These are phyloP conservation scores for Basipetospora sp. DNA, from an alignment of 2,329 filamentous ascomycete genomes.

Conservation along the genomic window DNA sequence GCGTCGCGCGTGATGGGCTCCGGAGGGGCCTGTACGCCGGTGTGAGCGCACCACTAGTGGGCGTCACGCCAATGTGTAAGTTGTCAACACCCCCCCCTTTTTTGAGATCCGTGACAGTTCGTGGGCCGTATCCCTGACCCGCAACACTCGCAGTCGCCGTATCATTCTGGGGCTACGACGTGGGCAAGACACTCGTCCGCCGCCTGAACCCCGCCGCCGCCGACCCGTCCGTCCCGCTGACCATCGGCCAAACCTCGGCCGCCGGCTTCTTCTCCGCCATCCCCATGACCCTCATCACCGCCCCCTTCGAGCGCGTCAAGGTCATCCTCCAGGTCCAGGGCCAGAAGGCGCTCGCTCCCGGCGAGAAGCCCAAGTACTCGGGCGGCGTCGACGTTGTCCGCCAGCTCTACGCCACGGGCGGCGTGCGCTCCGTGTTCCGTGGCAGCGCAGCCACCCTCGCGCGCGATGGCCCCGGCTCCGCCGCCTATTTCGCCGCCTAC, in stretches of 20 bases:
- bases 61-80: constrained; percentile 98
- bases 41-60: constrained; percentile 83
- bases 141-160: constrained; percentile 43
- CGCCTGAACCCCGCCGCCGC: constrained; percentile 43
- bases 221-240: constrained; percentile 53
- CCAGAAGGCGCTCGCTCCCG: constrained; percentile 73
- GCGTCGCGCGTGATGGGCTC: constrained; percentile 73
- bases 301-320: constrained; percentile 96
- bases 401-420: constrained; percentile 84
- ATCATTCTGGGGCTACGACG: constrained; percentile 76
- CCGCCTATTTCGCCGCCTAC: constrained; percentile 94
- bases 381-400: constrained; percentile 81
- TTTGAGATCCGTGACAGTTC: not conserved
- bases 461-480: constrained; percentile 80
- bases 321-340: constrained; percentile 96
- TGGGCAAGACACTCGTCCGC: constrained; percentile 79
- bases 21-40: constrained; percentile 80
- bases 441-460: constrained; percentile 83
- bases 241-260: constrained; percentile 73
- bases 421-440: constrained; percentile 80
- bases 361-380: constrained; percentile 82
- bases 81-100: constrained; percentile 12
- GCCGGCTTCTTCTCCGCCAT: constrained; percentile 97
- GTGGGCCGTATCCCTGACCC: not conserved
- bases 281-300: constrained; percentile 96